phyloP scores from a whole-genome alignment of 352 stramenopile species.

The Lagenidium giganteum region DNA sequence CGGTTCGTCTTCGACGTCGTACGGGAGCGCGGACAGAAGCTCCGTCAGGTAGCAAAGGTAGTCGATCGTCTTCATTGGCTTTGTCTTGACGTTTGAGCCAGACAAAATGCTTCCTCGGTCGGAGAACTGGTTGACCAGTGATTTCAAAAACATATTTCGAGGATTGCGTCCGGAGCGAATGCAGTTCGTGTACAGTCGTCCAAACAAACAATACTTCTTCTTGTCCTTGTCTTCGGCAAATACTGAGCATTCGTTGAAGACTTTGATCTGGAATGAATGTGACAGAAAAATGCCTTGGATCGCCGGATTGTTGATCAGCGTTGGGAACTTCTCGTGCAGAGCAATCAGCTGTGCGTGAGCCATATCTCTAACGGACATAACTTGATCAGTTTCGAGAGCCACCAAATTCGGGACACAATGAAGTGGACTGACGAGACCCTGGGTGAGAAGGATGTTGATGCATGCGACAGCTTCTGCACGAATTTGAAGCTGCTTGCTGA shows the following conservation, averaged over 20 bases:
- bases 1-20: slow-evolving; percentile 77
- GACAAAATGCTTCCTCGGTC: slow-evolving; percentile 43
- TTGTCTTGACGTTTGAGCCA: slow-evolving; percentile 11
- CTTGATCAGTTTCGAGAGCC: slow-evolving; percentile 71
- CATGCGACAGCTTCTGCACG: slow-evolving; percentile 65
- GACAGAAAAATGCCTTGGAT: slow-evolving; percentile 62
- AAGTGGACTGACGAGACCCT: slow-evolving; percentile 74
- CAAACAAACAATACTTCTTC: slow-evolving; percentile 67
- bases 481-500: slow-evolving; percentile 54
- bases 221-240: slow-evolving; percentile 62
- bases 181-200: slow-evolving; percentile 62
- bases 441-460: slow-evolving; percentile 58
- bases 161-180: slow-evolving; percentile 35
- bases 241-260: slow-evolving; percentile 42
- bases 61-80: slow-evolving; percentile 29
- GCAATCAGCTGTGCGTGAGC: slow-evolving; percentile 61
- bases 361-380: slow-evolving; percentile 53
- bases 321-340: slow-evolving; percentile 55
- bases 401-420: slow-evolving; percentile 77
- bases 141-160: slow-evolving; percentile 56
- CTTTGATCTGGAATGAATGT: slow-evolving; percentile 59
- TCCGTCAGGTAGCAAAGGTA: slow-evolving; percentile 77
- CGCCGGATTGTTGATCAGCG: slow-evolving; percentile 38
- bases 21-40: slow-evolving; percentile 65
- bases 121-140: slow-evolving; percentile 67